Evolutionary conservation across 768 basidiomycete species (phyloP), one percentile per base, ranked within the genome.

Genomic region (Trametes cinnabarina): DNA sequence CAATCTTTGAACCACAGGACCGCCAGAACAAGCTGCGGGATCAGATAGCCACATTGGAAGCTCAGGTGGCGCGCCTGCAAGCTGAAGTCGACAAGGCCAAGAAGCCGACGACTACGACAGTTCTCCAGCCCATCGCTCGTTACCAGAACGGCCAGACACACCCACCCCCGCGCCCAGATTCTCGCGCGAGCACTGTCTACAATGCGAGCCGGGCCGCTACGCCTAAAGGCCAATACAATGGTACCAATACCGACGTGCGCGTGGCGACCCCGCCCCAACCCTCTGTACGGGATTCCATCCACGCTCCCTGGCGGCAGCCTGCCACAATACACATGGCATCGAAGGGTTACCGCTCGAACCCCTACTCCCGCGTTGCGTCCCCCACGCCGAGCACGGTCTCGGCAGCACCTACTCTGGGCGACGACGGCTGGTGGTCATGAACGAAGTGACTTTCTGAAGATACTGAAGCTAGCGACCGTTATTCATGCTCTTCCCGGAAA

Each of bases 311-410:
- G 63, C 63, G 61, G 22, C 67, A 55, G 40, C 43, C 39, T 14
- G 51, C 81, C 70, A 78, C 82, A 55, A 78, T 79, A 9, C 79
- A 79, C 19, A 66, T 73, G 68, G 43, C 61, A n/a, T 62, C 63
- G 20, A 68, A 64, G 55, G 67, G 46, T 62, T 58, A 55, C 66
- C 43, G 51, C 63, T 30, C 66, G 35, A 66, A 67, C 55, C 74
- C 76, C 28, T 50, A 66, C 32, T 71, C 67, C 61, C 73, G 76
- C 26, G 68, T 72, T 3, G 78, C 85, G 14, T 93, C 91, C 1
- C 92, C 92, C 8, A 85, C 91, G 25, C 85, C 84, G 23, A 93
- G 92, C 66, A 82, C 76, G 1, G 85, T 87, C n/a, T 90, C 88
- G 20, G 76, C 82, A 26, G 79, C 85, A 9, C 88, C 87, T 7